phyloP scores from a whole-genome alignment of 805 yeast species.

The Starmerella riodocensis region DNA sequence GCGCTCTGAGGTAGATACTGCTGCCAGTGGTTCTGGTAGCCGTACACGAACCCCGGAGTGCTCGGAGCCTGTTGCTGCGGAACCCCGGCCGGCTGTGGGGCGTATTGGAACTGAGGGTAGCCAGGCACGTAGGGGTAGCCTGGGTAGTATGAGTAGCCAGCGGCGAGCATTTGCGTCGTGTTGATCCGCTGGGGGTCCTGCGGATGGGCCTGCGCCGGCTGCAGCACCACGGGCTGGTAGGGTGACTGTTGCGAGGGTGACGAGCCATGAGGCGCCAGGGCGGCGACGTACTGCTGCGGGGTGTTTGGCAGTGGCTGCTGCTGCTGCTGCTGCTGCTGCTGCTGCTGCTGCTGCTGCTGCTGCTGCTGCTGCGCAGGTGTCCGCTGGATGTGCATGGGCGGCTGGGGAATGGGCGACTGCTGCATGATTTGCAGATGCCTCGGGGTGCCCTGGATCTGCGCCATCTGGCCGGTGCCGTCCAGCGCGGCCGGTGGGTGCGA shows the following conservation, averaged over 20 bases:
- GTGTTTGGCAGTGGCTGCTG: constrained; percentile 2
- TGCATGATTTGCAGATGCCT: too few relatives aligned
- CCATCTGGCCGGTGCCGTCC: too few relatives aligned
- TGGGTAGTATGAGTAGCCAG: constrained; percentile 9
- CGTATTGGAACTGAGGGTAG: constrained; percentile 5
- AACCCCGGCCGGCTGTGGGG: constrained; percentile 1
- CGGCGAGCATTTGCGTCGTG: constrained; percentile 1
- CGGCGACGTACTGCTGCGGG: neutral
- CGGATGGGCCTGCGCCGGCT: constrained; percentile 1
- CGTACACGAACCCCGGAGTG: constrained; percentile 4
- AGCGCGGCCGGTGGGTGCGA: too few relatives aligned
- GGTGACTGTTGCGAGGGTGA: too few relatives aligned
- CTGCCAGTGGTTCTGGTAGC: constrained; percentile 9
- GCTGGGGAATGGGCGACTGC: constrained; percentile 2
- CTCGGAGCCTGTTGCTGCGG: constrained; percentile 9
- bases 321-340: constrained; percentile 3
- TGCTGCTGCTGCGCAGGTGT: constrained; percentile 7
- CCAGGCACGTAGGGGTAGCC: constrained; percentile 8
- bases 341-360: constrained; percentile 9
- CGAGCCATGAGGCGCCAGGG: too few relatives aligned
- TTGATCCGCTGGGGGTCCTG: constrained; percentile 8
- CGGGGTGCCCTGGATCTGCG: too few relatives aligned
- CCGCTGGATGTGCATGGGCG: constrained; percentile 3
- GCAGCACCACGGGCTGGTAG: too few relatives aligned
- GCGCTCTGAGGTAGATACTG: neutral